Evolutionary conservation across 2,329 filamentous ascomycete species (phyloP).

Genomic region (Fusarium algeriense): DNA sequence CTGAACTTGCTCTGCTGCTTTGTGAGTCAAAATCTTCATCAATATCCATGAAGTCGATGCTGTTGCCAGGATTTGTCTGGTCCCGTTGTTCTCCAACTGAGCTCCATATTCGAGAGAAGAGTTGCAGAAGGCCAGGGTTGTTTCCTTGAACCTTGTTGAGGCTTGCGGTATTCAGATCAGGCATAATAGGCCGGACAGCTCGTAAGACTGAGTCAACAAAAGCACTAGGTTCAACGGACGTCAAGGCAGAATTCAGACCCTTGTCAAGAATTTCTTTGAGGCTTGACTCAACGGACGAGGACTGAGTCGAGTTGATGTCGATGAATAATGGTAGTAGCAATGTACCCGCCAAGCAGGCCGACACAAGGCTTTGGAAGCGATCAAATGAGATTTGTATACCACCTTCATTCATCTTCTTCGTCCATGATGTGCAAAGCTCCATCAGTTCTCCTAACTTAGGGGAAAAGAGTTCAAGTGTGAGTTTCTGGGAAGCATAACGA

Average conservation of each 20-base stretch:
- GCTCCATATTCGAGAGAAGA: slow-evolving; percentile 57
- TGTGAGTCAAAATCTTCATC: slow-evolving; percentile 75
- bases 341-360: slow-evolving; percentile 60
- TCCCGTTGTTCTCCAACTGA: slow-evolving; percentile 39
- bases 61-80: slow-evolving; percentile 49
- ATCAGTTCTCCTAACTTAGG: slow-evolving; percentile 65
- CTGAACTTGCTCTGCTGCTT: slow-evolving; percentile 59
- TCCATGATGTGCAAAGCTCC: slow-evolving; percentile 62
- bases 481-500: slow-evolving; percentile 60
- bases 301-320: slow-evolving; percentile 61
- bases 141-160: slow-evolving; percentile 56
- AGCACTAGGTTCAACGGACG: slow-evolving; percentile 59
- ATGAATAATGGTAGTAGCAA: slow-evolving; percentile 62
- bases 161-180: slow-evolving; percentile 55
- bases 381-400: slow-evolving; percentile 64
- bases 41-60: slow-evolving; percentile 72
- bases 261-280: slow-evolving; percentile 58
- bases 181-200: slow-evolving; percentile 61
- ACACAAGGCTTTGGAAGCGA: slow-evolving; percentile 64
- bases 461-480: slow-evolving; percentile 66
- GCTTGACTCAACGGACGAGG: slow-evolving; percentile 60
- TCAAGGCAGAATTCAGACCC: slow-evolving; percentile 56
- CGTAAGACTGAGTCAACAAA: slow-evolving; percentile 63
- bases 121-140: slow-evolving; percentile 56
- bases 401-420: slow-evolving; percentile 58